Evolutionary conservation across 768 basidiomycete species (phyloP).

Genomic region (Phlegmacium glaucopus): DNA sequence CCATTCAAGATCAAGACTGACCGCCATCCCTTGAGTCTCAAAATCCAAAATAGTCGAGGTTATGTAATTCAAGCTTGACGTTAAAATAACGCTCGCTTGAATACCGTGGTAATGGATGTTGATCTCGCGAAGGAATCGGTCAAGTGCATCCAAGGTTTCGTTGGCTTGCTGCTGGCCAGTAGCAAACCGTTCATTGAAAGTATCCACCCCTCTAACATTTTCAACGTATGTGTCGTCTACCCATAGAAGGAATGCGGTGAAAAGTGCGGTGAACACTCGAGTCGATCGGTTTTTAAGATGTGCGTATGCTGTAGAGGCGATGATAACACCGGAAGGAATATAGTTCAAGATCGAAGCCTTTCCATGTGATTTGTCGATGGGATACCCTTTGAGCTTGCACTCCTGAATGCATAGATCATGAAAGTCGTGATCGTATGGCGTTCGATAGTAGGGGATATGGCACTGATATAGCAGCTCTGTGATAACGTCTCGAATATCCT

Average conservation of each 20-base stretch:
- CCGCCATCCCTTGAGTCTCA: slow-evolving; percentile 9
- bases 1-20: neutral
- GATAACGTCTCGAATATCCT: neutral
- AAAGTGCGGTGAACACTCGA: slow-evolving; percentile 34
- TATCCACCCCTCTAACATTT: slow-evolving; percentile 22
- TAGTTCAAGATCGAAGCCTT: slow-evolving; percentile 7
- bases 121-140: slow-evolving; percentile 26
- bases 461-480: neutral
- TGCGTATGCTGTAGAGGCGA: slow-evolving; percentile 21
- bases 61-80: slow-evolving; percentile 32
- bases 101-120: slow-evolving; percentile 24
- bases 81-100: slow-evolving; percentile 31
- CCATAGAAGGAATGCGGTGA: slow-evolving; percentile 32
- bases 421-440: slow-evolving; percentile 3
- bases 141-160: slow-evolving; percentile 30
- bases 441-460: neutral
- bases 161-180: slow-evolving; percentile 23
- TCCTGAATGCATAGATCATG: slow-evolving; percentile 6
- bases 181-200: slow-evolving; percentile 32
- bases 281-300: slow-evolving; percentile 28
- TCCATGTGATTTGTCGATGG: neutral
- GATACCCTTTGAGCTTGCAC: neutral
- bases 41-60: slow-evolving; percentile 20
- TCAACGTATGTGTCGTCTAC: slow-evolving; percentile 30
- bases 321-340: slow-evolving; percentile 28